Evolutionary conservation across 805 yeast genomes (phyloP), one percentile per base, ranked within the genome.

Genomic region (Ogataea polymorpha): DNA sequence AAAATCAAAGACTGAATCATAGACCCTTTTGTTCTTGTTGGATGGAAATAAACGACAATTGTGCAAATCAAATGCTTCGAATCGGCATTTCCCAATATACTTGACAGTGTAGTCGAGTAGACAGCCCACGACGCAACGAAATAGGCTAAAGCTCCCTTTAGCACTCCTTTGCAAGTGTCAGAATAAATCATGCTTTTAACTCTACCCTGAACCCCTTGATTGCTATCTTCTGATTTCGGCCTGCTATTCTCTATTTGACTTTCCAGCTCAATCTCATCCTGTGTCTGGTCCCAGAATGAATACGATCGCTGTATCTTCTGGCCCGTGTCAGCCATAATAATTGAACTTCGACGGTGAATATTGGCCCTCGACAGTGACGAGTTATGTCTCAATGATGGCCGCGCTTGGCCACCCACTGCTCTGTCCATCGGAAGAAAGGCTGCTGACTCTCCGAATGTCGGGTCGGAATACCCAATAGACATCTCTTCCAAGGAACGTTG

Each of bases 21-120:
- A 14, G 86, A 77, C 0, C 96, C 96, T 42, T 77, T 75, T 0
- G 93, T 74, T 35, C 95, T 62, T 2, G 90, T 75, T 0, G 95
- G 88, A 55, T 86, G 93, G 67, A 87, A 86, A 60, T 87, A 87
- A 2, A 86, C 93, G 1, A 86, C 83, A 8, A 82, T 82, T 0
- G 95, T 87, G 27, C 95, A 88, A 3, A 83, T 80, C 48, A 85
- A 74, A 65, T 86, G 96, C 58, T 86, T 86, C 9, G 84, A 78
- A 61, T 84, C 90, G 18, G 85, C 71, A 25, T 63, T 58, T 0
- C 95, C 95, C 31, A 85, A 56, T 2, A 78, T 45, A 13, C 60
- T 51, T 9, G 80, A 70, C 33, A 80, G 63, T 1, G 74, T 64
- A 1, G 70, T 54, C 50, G 71, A 71, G 58, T 82, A 85, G 13